Conservation (phyloP, 2,329 filamentous ascomycete species). For the Shiraia sp. region DNA sequence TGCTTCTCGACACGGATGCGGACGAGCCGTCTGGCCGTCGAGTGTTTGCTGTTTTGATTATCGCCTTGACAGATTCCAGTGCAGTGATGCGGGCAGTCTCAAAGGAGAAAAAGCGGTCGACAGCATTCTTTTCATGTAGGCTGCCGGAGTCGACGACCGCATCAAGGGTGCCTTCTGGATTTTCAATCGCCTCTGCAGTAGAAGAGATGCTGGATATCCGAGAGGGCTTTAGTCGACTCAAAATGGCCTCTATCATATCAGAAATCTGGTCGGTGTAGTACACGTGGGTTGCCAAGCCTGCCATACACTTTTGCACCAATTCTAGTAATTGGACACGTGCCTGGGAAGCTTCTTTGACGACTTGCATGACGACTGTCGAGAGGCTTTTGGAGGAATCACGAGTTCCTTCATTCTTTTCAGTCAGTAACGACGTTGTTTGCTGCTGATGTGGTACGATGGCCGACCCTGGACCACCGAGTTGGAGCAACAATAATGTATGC, state of each 20-base stretch:
- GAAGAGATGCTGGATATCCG: slow-evolving; percentile 49
- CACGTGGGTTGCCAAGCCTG: slow-evolving; percentile 88
- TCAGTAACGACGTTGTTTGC: slow-evolving; percentile 34
- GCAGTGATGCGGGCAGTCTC: slow-evolving; percentile 65
- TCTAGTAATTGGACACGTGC: slow-evolving; percentile 66
- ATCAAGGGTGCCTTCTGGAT: slow-evolving; percentile 54
- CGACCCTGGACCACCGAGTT: slow-evolving; percentile 57
- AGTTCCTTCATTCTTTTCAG: slow-evolving; percentile 23
- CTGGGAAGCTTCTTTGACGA: slow-evolving; percentile 54
- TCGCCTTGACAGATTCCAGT: slow-evolving; percentile 78
- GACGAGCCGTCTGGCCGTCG: slow-evolving; percentile 46
- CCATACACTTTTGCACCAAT: slow-evolving; percentile 79
- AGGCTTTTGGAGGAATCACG: slow-evolving; percentile 22
- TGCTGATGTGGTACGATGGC: slow-evolving; percentile 45
- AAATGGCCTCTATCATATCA: slow-evolving; percentile 86
- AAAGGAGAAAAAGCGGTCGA: slow-evolving; percentile 66
- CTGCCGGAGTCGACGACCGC: slow-evolving; percentile 54
- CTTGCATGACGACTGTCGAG: slow-evolving; percentile 42
- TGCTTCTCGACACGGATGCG: slow-evolving; percentile 69
- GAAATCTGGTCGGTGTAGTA: slow-evolving; percentile 97
- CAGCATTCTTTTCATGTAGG: slow-evolving; percentile 56
- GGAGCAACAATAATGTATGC: slow-evolving; percentile 77
- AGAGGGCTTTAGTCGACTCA: slow-evolving; percentile 75
- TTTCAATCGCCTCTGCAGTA: slow-evolving; percentile 54
- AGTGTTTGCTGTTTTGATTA: slow-evolving; percentile 77